Percentiles rank a stretch among this genome's conserved stretches.
These are phyloP conservation scores for Claviceps sp. DNA, from an alignment of 2,329 filamentous ascomycete species.

Conservation along the genomic window DNA sequence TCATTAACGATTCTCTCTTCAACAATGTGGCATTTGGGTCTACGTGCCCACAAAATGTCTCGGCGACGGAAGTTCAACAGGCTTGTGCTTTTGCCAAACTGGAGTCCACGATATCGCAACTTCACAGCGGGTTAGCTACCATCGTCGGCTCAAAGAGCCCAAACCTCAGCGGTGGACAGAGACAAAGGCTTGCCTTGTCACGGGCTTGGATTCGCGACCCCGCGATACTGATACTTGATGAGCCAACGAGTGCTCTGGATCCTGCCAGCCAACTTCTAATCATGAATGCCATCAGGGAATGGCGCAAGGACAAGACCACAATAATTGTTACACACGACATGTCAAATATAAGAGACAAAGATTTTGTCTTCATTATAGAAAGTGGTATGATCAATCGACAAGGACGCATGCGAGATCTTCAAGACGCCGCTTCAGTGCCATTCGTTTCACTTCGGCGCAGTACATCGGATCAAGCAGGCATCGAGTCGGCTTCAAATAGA, in stretches of 20 bases:
- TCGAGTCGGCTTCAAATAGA: background rate
- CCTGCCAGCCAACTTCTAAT: constrained; percentile 53
- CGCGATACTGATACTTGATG: constrained; percentile 73
- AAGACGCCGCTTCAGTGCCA: background rate
- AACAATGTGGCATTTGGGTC: constrained; percentile 67
- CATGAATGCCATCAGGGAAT: constrained; percentile 61
- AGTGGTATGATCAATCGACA: constrained; percentile 53
- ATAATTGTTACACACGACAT: constrained; percentile 90
- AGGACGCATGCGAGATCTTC: constrained; percentile 26
- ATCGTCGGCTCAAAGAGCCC: constrained; percentile 55
- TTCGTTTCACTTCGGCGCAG: background rate
- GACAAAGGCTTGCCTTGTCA: constrained; percentile 68
- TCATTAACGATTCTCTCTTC: constrained; percentile 72
- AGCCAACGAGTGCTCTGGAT: constrained; percentile 78
- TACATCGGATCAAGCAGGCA: background rate
- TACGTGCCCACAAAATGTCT: constrained; percentile 31
- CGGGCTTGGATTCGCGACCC: constrained; percentile 65
- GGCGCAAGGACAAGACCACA: constrained; percentile 72
- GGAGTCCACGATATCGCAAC: constrained; percentile 47
- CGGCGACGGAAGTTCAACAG: constrained; percentile 39
- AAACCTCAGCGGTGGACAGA: constrained; percentile 71
- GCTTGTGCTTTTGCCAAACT: constrained; percentile 58
- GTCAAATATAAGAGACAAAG: constrained; percentile 54
- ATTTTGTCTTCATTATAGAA: constrained; percentile 73
- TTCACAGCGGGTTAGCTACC: constrained; percentile 62